Conservation (phyloP, 768 basidiomycete genomes). For the Peribolospora kevripleyi region DNA sequence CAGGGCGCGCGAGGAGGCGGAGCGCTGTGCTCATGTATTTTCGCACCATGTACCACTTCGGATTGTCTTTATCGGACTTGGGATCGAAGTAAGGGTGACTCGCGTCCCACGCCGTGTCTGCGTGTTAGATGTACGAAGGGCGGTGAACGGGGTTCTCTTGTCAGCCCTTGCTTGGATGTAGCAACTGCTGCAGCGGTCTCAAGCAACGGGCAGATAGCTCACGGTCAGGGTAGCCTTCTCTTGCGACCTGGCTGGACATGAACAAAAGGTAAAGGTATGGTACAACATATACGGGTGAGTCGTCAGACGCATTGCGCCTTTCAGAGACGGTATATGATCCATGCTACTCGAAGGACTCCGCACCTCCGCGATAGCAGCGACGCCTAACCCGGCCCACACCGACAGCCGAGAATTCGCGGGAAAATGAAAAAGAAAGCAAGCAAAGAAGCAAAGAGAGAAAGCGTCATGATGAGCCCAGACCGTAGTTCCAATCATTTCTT, state of each 20-base stretch:
- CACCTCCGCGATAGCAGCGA: constrained; percentile 63
- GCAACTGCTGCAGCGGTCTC: not conserved
- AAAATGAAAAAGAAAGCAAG: not conserved
- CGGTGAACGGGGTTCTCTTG: not conserved
- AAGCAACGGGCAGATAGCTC: constrained; percentile 17
- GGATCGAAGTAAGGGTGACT: constrained; percentile 15
- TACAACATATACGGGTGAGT: no score
- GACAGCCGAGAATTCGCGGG: not conserved
- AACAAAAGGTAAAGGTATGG: not conserved
- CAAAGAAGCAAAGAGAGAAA: no score
- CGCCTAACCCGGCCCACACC: constrained; percentile 24
- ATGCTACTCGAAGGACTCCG: not conserved
- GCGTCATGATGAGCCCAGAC: no score
- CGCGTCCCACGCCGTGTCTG: constrained; percentile 81
- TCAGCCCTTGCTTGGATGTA: not conserved
- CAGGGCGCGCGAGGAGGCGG: not conserved
- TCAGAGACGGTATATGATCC: no score
- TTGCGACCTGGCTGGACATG: constrained; percentile 31
- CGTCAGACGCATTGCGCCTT: no score
- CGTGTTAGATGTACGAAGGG: not conserved
- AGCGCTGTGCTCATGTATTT: constrained; percentile 17
- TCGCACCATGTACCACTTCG: constrained; percentile 87
- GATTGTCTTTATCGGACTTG: constrained; percentile 48
- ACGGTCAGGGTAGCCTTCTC: constrained; percentile 79
- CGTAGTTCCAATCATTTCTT: no score